Conservation (phyloP, 495 filamentous ascomycete genomes). For the Penicillium canariense region DNA sequence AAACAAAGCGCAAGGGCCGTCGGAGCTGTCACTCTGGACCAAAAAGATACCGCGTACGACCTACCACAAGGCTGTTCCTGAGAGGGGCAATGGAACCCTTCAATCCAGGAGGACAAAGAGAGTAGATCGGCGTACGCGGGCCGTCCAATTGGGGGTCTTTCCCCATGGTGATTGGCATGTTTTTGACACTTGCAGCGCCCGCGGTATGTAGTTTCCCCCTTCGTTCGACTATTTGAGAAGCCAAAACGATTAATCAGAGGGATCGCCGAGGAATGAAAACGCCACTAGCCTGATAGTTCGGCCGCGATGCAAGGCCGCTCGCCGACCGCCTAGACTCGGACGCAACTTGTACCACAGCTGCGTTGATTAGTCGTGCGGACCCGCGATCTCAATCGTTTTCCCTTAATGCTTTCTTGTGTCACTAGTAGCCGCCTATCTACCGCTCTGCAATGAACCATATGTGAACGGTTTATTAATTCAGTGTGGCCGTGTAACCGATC, state of each 20-base stretch:
- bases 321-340: neutral
- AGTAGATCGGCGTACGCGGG: neutral
- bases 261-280: constrained; percentile 14
- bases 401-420: neutral
- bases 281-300: constrained; percentile 22
- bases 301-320: constrained; percentile 24
- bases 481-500: neutral
- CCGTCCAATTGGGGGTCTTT: neutral
- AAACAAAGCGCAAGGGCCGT: constrained; percentile 17
- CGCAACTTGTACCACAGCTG: neutral
- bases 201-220: constrained; percentile 23
- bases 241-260: constrained; percentile 20
- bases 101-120: constrained; percentile 6
- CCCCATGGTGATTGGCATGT: neutral
- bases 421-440: neutral
- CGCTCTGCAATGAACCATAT: neutral
- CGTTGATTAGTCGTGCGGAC: neutral
- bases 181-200: neutral
- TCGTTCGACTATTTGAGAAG: constrained; percentile 15
- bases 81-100: neutral
- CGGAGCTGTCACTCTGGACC: neutral
- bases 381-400: neutral
- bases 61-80: constrained; percentile 6
- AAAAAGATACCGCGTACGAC: constrained; percentile 15
- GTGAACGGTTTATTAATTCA: neutral